Evolutionary conservation across 1,139 yeast species (phyloP).

Genomic region (Nadsonia commutata): DNA sequence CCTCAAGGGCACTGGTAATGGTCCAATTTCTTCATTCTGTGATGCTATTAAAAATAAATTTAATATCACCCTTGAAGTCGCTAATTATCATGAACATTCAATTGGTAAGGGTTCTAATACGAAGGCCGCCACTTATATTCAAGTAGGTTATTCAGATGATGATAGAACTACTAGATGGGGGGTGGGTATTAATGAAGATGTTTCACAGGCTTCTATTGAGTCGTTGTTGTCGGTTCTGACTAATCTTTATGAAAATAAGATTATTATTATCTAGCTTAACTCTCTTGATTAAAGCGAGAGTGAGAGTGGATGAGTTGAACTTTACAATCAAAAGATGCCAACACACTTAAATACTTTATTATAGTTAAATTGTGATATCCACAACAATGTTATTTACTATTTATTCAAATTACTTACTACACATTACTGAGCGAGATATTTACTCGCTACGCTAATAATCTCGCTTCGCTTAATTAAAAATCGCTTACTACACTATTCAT

Average conservation of each 20-base stretch:
- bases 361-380: too few relatives aligned
- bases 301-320: too few relatives aligned
- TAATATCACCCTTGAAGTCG: slow-evolving; percentile 51
- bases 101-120: slow-evolving; percentile 76
- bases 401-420: too few relatives aligned
- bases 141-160: slow-evolving; percentile 30
- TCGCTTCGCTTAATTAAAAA: too few relatives aligned
- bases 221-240: slow-evolving; percentile 69
- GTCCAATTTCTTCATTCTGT: slow-evolving; percentile 84
- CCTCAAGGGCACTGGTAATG: slow-evolving; percentile 72
- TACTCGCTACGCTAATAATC: too few relatives aligned
- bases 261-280: slow-evolving; percentile 9
- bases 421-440: too few relatives aligned
- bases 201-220: slow-evolving; percentile 73
- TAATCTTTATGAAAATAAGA: slow-evolving; percentile 7
- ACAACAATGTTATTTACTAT: too few relatives aligned
- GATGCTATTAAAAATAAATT: slow-evolving; percentile 56
- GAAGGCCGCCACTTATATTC: slow-evolving; percentile 83
- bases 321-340: too few relatives aligned
- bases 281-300: too few relatives aligned
- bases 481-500: too few relatives aligned
- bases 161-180: slow-evolving; percentile 62
- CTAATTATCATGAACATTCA: slow-evolving; percentile 82
- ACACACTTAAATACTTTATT: too few relatives aligned
- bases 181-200: slow-evolving; percentile 87